phyloP scores from a whole-genome alignment of 352 stramenopile genomes.

The Pythium myriotylum region DNA sequence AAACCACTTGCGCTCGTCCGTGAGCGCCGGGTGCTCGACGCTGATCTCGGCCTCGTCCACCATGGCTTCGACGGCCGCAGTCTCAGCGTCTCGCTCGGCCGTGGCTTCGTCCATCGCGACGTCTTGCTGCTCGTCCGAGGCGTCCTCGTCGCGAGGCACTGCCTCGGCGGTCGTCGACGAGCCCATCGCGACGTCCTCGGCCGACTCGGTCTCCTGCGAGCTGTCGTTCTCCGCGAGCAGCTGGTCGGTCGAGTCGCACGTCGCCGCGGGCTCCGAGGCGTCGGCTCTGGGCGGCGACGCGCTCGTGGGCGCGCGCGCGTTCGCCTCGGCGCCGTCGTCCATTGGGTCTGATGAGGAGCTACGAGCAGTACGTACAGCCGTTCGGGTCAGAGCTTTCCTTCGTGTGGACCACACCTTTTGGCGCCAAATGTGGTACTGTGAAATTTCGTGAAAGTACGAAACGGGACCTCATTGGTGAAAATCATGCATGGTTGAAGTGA shows the following conservation, averaged over 20 bases:
- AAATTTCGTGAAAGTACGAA: conserved; percentile 10
- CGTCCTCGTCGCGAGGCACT: background rate
- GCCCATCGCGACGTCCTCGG: conserved; percentile 11
- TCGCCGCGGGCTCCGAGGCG: background rate
- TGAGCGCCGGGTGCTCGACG: conserved; percentile 6
- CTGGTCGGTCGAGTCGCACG: conserved; percentile 15
- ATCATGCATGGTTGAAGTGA: background rate
- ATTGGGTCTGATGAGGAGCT: background rate
- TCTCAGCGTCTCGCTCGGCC: background rate
- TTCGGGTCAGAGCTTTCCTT: background rate
- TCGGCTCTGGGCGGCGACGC: background rate
- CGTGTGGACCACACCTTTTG: conserved; percentile 29
- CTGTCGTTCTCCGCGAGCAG: conserved; percentile 23
- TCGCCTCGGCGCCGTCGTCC: background rate
- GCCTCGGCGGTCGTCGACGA: background rate
- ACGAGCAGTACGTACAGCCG: background rate
- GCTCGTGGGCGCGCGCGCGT: background rate
- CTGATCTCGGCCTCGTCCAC: background rate
- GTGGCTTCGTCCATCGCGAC: background rate
- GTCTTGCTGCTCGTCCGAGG: background rate
- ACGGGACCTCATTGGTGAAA: conserved; percentile 10
- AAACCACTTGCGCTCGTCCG: conserved; percentile 14
- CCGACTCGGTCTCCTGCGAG: conserved; percentile 8
- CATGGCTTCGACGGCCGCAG: background rate
- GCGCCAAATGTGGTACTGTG: conserved; percentile 22